Base-by-base conservation (phyloP, 2,329 filamentous ascomycete species). In the Arthrobotrys conoides region DNA sequence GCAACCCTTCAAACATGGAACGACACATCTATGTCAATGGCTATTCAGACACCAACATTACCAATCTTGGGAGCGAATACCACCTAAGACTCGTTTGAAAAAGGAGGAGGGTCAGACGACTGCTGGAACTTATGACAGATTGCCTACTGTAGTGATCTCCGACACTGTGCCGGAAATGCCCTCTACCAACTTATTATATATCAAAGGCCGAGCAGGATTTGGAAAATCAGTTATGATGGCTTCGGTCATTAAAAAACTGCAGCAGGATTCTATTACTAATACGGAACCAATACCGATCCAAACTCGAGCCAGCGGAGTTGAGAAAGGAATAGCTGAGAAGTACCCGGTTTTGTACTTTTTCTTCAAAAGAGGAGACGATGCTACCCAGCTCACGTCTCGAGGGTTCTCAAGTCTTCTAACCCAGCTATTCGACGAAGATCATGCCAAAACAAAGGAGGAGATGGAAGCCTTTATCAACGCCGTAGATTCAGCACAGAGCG, bases 191-290 rank as follows among this genome's bases (percentile, higher is more conserved):
- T 6, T 77, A 3, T 24, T 77, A 18, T 77, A 77, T 22, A 24
- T 77, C 12, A 71, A 71, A 38, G 73, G 73, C 9, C 67, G 66
- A 24, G 36, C 67, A 1, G 73, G 67, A 0, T 77, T 77, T 14
- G 73, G 67, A 5, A 77, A 77, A 33, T 77, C 73, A 5, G 67
- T 63, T 2, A 76, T 63, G 22, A 67, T 76, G 66, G 72, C 72
- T 10, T 30, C 70, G 10, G 72, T 63, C 5, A 61, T 61, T n/a
- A 20, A 44, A 27, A 24, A 33, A 36, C 22, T 61, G 9, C 16
- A 22, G 14, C 20, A 22, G 4, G 36, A 20, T 1, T n/a, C 4
- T 27, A 4, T 10, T 3, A 36, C 8, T 16, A 27, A 24, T 27
- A 27, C 20, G 0, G 36, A 41, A 9, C 3, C 12, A 12, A 16